These are phyloP conservation scores for Syzygium grande DNA, from an alignment of 345 rosid species.

Conservation along the genomic window DNA sequence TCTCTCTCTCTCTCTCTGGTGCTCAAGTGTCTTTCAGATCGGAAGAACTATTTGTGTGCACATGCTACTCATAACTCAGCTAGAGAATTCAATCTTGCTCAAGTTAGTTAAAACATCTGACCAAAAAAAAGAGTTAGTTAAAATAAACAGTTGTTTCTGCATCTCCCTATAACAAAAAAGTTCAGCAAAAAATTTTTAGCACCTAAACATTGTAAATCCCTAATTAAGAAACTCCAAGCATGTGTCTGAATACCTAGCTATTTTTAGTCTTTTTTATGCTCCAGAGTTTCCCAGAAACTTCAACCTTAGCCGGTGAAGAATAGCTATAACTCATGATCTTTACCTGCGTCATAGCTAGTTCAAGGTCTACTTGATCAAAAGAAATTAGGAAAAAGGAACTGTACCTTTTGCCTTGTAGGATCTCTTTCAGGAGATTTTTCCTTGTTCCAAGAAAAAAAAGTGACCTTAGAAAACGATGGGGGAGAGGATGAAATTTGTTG, in stretches of 20 bases:
- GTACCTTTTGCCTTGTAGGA: constrained; percentile 8
- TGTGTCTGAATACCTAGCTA: not conserved
- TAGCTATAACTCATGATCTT: not conserved
- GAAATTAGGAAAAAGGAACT: not conserved
- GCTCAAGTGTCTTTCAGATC: not conserved
- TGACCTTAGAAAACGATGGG: constrained; percentile 5
- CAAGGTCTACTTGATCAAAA: constrained; percentile 1
- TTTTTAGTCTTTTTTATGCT: not conserved
- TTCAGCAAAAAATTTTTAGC: not conserved
- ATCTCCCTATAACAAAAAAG: not conserved
- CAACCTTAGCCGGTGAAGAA: not conserved
- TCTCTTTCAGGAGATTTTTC: not conserved
- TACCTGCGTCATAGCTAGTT: not conserved
- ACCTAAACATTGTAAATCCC: not conserved
- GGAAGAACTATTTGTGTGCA: not conserved
- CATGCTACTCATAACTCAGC: not conserved
- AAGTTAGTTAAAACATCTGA: not conserved
- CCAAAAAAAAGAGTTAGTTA: not conserved
- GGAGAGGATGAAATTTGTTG: not conserved
- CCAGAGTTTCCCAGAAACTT: not conserved
- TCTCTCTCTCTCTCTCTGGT: not conserved
- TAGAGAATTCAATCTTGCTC: not conserved
- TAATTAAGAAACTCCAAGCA: not conserved
- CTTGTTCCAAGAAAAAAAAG: not conserved
- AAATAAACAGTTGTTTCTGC: not conserved